phyloP scores from a whole-genome alignment of 495 filamentous ascomycete genomes.

The Penicillium cinerascens region DNA sequence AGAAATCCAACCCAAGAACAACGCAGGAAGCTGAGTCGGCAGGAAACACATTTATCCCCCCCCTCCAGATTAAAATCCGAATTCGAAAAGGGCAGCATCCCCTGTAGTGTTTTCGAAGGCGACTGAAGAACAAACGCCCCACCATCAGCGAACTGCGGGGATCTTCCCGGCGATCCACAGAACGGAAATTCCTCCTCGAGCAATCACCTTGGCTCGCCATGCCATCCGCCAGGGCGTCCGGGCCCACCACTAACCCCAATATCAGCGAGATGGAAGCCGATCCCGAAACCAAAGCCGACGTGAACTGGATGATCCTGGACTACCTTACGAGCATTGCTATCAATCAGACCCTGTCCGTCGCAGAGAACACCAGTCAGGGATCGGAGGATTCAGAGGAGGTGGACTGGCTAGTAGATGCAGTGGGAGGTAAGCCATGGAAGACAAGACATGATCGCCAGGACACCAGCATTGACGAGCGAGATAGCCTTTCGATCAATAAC shows the following conservation, averaged over 20 bases:
- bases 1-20: too few relatives aligned
- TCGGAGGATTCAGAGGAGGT: constrained; percentile 5
- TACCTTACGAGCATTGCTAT: constrained; percentile 48
- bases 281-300: constrained; percentile 31
- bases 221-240: background rate
- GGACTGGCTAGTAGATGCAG: constrained; percentile 20
- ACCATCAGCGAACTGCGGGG: background rate
- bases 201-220: background rate
- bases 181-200: background rate
- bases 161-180: background rate
- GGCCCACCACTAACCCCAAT: background rate
- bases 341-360: constrained; percentile 22
- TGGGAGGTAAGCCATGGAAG: constrained; percentile 20
- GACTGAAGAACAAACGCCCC: background rate
- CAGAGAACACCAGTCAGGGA: constrained; percentile 1
- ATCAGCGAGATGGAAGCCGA: constrained; percentile 4
- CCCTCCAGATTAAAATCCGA: too few relatives aligned
- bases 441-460: background rate
- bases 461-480: background rate
- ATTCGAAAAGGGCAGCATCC: too few relatives aligned
- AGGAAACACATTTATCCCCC: too few relatives aligned
- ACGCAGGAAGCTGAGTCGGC: too few relatives aligned
- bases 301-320: constrained; percentile 53
- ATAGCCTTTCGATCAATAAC: background rate
- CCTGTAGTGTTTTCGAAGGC: too few relatives aligned